phyloP scores from a whole-genome alignment of 1,284 basidiomycete genomes.

The Papiliotrema flavescens region DNA sequence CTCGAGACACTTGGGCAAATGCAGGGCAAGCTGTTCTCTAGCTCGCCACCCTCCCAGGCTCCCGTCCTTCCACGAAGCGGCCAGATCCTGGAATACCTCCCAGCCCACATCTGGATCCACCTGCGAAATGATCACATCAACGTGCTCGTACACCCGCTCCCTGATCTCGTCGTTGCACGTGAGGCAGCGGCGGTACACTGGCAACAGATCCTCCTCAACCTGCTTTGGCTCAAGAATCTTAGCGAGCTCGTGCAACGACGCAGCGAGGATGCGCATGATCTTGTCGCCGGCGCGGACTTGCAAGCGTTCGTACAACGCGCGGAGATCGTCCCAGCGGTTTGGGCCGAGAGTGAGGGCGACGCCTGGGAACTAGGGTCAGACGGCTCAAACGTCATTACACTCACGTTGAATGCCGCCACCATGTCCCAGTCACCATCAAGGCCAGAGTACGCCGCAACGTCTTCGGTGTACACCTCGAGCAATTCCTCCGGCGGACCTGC shows the following conservation, averaged over 20 bases:
- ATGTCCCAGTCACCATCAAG: slow-evolving; percentile 68
- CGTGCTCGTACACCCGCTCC: slow-evolving; percentile 57
- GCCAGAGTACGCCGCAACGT: slow-evolving; percentile 17
- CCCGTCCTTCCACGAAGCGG: slow-evolving; percentile 61
- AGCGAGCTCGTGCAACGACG: slow-evolving; percentile 85
- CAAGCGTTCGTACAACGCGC: slow-evolving; percentile 65
- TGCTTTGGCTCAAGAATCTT: slow-evolving; percentile 73
- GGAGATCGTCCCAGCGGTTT: slow-evolving; percentile 71
- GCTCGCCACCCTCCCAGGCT: slow-evolving; percentile 76
- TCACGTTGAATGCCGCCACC: slow-evolving; percentile 82
- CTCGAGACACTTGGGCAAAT: slow-evolving; percentile 55
- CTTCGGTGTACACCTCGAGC: slow-evolving; percentile 65
- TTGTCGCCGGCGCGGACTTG: slow-evolving; percentile 53
- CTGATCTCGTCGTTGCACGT: slow-evolving; percentile 67
- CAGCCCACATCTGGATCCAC: slow-evolving; percentile 56
- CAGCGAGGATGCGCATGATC: slow-evolving; percentile 56
- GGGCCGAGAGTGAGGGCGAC: slow-evolving; percentile 79
- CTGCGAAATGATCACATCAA: slow-evolving; percentile 59
- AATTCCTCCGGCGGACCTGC: slow-evolving; percentile 73
- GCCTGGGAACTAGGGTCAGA: slow-evolving; percentile 63
- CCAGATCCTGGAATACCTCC: slow-evolving; percentile 57
- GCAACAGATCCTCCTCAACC: slow-evolving; percentile 66
- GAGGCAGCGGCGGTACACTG: slow-evolving; percentile 64
- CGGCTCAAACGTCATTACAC: slow-evolving; percentile 4
- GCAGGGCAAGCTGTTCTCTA: slow-evolving; percentile 64